Evolutionary conservation across 2,329 filamentous ascomycete genomes (phyloP).

Genomic region (Cadophora gregata): DNA sequence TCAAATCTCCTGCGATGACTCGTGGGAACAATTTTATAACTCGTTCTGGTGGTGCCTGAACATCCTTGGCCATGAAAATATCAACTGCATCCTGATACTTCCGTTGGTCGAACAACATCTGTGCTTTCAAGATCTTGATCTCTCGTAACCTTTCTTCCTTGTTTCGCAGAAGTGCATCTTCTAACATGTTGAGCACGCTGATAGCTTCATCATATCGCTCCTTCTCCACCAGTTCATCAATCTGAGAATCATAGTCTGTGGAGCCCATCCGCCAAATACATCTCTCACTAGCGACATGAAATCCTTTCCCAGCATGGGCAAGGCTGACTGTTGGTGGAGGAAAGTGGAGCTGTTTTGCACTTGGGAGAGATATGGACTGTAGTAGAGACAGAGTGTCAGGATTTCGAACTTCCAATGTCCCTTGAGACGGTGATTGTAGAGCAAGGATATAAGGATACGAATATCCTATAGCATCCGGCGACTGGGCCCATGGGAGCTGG

Average conservation of each 20-base stretch:
- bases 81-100: constrained; percentile 89
- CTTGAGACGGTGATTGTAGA: constrained; percentile 82
- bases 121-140: constrained; percentile 90
- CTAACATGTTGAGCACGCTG: constrained; percentile 85
- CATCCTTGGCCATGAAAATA: constrained; percentile 76
- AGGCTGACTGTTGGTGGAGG: constrained; percentile 91
- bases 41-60: constrained; percentile 85
- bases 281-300: constrained; percentile 89
- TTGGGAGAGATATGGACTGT: constrained; percentile 82
- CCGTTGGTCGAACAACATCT: constrained; percentile 78
- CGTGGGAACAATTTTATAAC: constrained; percentile 86
- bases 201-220: constrained; percentile 88
- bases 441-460: constrained; percentile 96
- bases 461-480: constrained; percentile 91
- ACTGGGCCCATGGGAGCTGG: constrained; percentile 89
- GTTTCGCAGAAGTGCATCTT: constrained; percentile 86
- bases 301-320: constrained; percentile 95
- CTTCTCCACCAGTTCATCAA: constrained; percentile 78
- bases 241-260: constrained; percentile 87
- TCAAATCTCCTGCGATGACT: constrained; percentile 82
- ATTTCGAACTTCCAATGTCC: constrained; percentile 87
- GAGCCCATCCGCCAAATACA: constrained; percentile 96
- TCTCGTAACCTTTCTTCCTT: constrained; percentile 83
- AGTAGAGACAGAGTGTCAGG: constrained; percentile 89
- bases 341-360: constrained; percentile 85